Evolutionary conservation across 2,329 filamentous ascomycete genomes (phyloP).

Genomic region (Fusarium sulawesiense): DNA sequence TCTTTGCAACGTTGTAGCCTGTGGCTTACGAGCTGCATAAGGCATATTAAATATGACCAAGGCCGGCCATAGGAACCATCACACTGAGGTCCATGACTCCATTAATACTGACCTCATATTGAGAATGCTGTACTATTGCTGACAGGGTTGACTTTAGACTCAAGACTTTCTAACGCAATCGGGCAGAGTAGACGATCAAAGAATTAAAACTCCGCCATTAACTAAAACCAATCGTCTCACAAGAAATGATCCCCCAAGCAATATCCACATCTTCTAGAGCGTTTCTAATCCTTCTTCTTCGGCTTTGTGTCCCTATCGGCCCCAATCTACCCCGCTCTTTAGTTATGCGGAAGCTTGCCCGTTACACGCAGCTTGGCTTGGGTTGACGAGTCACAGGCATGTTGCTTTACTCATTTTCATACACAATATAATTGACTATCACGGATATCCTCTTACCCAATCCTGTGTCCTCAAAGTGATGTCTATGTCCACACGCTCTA

Average conservation of each 20-base stretch:
- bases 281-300: constrained; percentile 3
- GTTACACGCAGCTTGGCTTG: not conserved
- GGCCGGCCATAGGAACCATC: not conserved
- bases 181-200: constrained; percentile 30
- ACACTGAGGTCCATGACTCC: no score
- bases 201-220: constrained; percentile 12
- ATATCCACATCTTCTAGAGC: constrained; percentile 28
- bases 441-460: not conserved
- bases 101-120: not conserved
- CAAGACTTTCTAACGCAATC: constrained; percentile 25
- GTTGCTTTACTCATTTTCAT: not conserved
- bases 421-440: not conserved
- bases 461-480: not conserved
- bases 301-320: constrained; percentile 9
- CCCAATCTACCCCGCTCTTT: constrained; percentile 24
- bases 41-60: not conserved
- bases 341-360: not conserved
- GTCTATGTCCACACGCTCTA: constrained; percentile 19
- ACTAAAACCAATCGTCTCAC: constrained; percentile 4
- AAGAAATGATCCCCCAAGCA: not conserved
- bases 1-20: constrained; percentile 4
- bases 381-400: not conserved
- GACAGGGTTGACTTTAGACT: not conserved
- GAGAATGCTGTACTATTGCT: not conserved
- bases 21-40: not conserved